These are phyloP conservation scores for Multifurca ochricompacta DNA, from an alignment of 768 basidiomycete genomes.

Conservation along the genomic window DNA sequence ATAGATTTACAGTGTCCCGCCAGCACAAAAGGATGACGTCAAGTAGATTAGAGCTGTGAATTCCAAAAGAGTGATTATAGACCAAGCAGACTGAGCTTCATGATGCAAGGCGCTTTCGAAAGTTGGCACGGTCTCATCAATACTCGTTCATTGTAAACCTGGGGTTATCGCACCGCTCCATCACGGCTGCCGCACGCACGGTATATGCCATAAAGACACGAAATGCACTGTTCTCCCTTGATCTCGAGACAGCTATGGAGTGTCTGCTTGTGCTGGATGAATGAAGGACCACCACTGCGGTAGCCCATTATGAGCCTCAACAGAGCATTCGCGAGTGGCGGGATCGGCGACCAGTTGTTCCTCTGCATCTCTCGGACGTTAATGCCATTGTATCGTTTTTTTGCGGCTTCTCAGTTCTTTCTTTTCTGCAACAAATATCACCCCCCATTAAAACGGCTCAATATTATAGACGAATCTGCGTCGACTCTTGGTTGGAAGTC, in stretches of 20 bases:
- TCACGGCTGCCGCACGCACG: slow-evolving; percentile 15
- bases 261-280: too few relatives aligned
- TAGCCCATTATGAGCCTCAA: too few relatives aligned
- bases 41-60: too few relatives aligned
- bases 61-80: too few relatives aligned
- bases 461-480: slow-evolving; percentile 48
- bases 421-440: slow-evolving; percentile 51
- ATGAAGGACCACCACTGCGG: too few relatives aligned
- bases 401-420: slow-evolving; percentile 51
- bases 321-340: background rate
- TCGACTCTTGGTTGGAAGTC: slow-evolving; percentile 45
- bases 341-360: background rate
- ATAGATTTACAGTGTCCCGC: too few relatives aligned
- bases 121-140: too few relatives aligned
- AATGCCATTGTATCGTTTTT: slow-evolving; percentile 60
- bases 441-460: slow-evolving; percentile 59
- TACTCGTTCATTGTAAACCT: too few relatives aligned
- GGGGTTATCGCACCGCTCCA: too few relatives aligned
- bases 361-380: slow-evolving; percentile 15
- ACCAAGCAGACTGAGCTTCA: too few relatives aligned
- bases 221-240: background rate
- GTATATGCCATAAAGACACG: slow-evolving; percentile 26
- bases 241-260: background rate
- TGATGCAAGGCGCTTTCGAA: too few relatives aligned
- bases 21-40: too few relatives aligned